Conservation (phyloP, 495 filamentous ascomycete genomes). For the Usnea hakonensis region DNA sequence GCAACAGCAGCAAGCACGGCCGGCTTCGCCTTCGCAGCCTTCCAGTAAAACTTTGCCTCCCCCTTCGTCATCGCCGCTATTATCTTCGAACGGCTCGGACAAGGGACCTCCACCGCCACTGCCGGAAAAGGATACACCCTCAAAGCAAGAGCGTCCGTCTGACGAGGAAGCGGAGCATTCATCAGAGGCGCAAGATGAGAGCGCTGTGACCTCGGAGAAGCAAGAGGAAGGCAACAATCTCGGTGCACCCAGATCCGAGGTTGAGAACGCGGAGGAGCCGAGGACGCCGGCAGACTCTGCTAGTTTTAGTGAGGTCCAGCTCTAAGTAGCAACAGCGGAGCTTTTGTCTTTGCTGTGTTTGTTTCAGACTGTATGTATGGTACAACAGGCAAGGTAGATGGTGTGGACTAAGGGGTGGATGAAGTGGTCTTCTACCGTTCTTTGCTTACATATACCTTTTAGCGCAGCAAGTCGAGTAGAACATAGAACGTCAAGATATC, state of each 20-base stretch:
- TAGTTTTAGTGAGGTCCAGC: constrained; percentile 15
- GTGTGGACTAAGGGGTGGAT: neutral
- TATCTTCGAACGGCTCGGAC: neutral
- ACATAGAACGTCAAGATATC: neutral
- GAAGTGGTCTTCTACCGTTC: neutral
- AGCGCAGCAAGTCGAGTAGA: neutral
- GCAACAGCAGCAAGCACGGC: constrained; percentile 7
- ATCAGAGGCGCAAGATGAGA: neutral
- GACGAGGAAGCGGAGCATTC: neutral
- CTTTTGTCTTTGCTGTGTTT: neutral
- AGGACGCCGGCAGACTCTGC: constrained; percentile 10
- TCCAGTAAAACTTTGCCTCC: neutral
- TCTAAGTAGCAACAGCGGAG: neutral
- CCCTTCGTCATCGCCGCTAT: neutral
- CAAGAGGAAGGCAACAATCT: neutral
- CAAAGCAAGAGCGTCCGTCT: neutral
- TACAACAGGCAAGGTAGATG: neutral
- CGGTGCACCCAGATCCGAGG: neutral
- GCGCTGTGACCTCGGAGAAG: neutral
- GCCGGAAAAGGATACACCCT: constrained; percentile 18
- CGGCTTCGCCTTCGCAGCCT: neutral
- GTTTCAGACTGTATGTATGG: neutral
- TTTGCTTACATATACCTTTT: neutral
- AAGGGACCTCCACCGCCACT: constrained; percentile 10
- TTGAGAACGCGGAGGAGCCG: constrained; percentile 8